Percentiles rank a stretch among this genome's conserved stretches.
Evolutionary conservation across 108 stramenopile species (phyloP).

Genomic region (Stephanodiscus triporus): DNA sequence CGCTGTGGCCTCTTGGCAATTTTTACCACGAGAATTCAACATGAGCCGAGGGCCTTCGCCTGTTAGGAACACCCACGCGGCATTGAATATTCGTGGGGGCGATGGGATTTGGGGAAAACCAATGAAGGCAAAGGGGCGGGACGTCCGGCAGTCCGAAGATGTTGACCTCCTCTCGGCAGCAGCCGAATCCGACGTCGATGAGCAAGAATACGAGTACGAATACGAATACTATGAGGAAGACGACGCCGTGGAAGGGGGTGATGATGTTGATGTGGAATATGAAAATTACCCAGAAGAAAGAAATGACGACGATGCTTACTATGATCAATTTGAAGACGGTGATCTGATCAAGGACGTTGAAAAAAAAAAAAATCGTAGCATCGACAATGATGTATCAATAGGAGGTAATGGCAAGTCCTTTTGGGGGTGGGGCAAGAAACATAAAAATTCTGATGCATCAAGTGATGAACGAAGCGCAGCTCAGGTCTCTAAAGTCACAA

Average conservation of each 20-base stretch:
- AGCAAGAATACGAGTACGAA: neutral
- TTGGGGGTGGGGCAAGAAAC: neutral
- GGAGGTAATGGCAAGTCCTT: neutral
- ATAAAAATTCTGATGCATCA: neutral
- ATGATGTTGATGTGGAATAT: constrained; percentile 3
- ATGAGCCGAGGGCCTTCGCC: neutral
- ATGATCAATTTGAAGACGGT: neutral
- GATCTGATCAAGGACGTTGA: neutral
- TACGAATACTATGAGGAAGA: constrained; percentile 4
- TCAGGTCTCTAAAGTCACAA: neutral
- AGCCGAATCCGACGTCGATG: neutral
- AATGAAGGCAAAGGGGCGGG: neutral
- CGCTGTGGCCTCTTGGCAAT: neutral
- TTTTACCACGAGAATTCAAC: neutral
- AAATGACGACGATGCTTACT: neutral
- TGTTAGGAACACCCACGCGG: neutral
- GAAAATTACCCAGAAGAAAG: constrained; percentile 2
- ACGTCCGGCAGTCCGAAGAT: neutral
- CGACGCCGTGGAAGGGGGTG: constrained; percentile 3
- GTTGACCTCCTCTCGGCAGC: neutral
- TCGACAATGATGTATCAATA: neutral
- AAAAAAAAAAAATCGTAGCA: neutral
- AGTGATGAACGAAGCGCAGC: neutral
- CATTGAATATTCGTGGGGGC: constrained; percentile 11
- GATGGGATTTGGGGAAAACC: neutral